phyloP scores from a whole-genome alignment of 2,329 filamentous ascomycete genomes.

The Talaromyces amestolkiae region DNA sequence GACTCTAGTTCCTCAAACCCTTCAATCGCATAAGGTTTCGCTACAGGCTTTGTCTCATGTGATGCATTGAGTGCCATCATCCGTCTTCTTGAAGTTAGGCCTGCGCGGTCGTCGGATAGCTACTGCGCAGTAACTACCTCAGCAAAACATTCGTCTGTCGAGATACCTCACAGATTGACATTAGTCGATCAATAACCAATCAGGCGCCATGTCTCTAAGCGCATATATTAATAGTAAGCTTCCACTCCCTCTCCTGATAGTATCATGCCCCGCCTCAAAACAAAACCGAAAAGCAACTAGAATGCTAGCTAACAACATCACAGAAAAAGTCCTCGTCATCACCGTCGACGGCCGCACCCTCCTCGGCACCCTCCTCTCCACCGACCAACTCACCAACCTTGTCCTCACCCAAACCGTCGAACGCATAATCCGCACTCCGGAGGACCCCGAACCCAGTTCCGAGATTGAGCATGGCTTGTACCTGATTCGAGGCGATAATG shows the following conservation, averaged over 20 bases:
- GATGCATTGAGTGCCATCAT: conserved; percentile 9
- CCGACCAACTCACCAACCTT: conserved; percentile 89
- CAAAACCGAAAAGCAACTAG: background rate
- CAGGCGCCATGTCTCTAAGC: conserved; percentile 51
- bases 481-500: conserved; percentile 89
- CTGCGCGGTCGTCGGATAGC: conserved; percentile 1
- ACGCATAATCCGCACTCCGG: conserved; percentile 80
- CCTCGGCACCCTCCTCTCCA: conserved; percentile 76
- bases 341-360: conserved; percentile 89
- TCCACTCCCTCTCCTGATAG: background rate
- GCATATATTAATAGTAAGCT: conserved; percentile 54
- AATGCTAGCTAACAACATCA: conserved; percentile 36
- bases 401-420: conserved; percentile 82
- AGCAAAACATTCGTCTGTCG: background rate
- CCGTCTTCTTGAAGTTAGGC: conserved; percentile 11
- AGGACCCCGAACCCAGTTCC: conserved; percentile 77
- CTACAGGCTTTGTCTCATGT: background rate
- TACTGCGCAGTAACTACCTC: background rate
- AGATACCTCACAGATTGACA: background rate
- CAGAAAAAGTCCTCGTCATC: conserved; percentile 83
- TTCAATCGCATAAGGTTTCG: background rate
- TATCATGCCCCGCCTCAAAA: background rate
- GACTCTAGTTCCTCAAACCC: background rate
- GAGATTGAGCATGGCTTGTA: conserved; percentile 85
- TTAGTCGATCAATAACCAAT: background rate